Conservation (phyloP, 345 rosid species). For the Cardamine resedifolia region DNA sequence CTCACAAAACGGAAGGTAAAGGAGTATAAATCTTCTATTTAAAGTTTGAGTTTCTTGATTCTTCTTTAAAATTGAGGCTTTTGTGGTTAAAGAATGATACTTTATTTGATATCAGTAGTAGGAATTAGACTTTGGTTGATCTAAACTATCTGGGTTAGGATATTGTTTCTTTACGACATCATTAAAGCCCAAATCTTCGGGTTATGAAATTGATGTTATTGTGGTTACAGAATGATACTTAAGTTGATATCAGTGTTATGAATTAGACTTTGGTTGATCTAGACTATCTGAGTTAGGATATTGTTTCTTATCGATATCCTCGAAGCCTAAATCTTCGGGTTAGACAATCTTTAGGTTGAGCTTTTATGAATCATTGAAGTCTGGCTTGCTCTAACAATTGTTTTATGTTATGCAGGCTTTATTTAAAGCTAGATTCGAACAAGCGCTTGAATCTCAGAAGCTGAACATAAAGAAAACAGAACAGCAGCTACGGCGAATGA, state of each 20-base stretch:
- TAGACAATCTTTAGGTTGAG: not conserved
- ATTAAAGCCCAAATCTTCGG: not conserved
- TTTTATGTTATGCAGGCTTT: constrained; percentile 63
- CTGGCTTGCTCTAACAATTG: not conserved
- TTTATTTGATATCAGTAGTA: constrained; percentile 11
- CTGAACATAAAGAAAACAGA: constrained; percentile 90
- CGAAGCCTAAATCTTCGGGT: not conserved
- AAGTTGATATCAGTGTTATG: not conserved
- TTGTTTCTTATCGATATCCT: not conserved
- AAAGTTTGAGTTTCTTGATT: constrained; percentile 4
- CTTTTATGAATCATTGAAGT: not conserved
- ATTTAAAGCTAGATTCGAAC: constrained; percentile 96
- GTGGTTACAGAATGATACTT: not conserved
- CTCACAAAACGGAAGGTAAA: constrained; percentile 93
- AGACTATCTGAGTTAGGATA: not conserved
- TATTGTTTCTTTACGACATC: not conserved
- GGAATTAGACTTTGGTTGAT: not conserved
- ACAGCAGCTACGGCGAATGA: constrained; percentile 83
- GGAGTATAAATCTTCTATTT: not conserved
- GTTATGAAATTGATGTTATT: not conserved
- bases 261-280: constrained; percentile 1
- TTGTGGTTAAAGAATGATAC: not conserved
- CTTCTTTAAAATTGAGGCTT: not conserved
- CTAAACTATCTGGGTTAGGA: not conserved
- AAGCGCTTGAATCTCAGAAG: constrained; percentile 99